Conservation (phyloP, 2,329 filamentous ascomycete genomes). For the Septoria petroselini region DNA sequence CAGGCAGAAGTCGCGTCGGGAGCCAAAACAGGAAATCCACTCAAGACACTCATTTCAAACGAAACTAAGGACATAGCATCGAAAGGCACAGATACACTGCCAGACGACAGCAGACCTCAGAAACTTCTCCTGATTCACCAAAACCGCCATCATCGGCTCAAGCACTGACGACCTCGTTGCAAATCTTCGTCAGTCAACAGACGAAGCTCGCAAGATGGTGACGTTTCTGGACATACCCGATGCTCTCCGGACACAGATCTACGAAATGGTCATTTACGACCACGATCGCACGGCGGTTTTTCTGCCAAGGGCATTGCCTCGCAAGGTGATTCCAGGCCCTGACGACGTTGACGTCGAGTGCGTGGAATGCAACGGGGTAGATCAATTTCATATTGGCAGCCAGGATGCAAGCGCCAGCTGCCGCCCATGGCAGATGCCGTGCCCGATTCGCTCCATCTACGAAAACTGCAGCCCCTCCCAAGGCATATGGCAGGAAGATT, state of each 20-base stretch:
- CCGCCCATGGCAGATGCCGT: too few species aligned
- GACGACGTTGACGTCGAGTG: constrained; percentile 10
- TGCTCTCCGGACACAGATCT: constrained; percentile 14
- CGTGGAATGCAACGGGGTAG: background rate
- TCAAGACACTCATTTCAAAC: background rate
- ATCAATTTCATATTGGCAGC: too few species aligned
- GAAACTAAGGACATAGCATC: too few species aligned
- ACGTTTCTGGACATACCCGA: constrained; percentile 19
- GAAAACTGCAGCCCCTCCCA: background rate
- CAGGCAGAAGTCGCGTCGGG: background rate
- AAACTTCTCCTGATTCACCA: too few species aligned
- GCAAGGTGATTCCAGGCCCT: constrained; percentile 9
- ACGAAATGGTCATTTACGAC: constrained; percentile 20
- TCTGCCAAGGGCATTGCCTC: constrained; percentile 15
- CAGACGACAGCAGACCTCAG: too few species aligned
- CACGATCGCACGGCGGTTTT: constrained; percentile 18
- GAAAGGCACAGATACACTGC: too few species aligned
- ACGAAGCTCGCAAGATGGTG: constrained; percentile 9
- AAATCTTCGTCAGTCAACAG: too few species aligned
- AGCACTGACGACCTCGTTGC: too few species aligned
- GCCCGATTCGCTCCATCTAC: background rate
- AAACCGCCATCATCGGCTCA: too few species aligned
- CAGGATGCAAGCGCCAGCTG: too few species aligned
- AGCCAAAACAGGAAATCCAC: too few species aligned
- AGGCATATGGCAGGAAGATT: background rate